Conservation (phyloP, 495 filamentous ascomycete species). For the Aspergillus biplanus region DNA sequence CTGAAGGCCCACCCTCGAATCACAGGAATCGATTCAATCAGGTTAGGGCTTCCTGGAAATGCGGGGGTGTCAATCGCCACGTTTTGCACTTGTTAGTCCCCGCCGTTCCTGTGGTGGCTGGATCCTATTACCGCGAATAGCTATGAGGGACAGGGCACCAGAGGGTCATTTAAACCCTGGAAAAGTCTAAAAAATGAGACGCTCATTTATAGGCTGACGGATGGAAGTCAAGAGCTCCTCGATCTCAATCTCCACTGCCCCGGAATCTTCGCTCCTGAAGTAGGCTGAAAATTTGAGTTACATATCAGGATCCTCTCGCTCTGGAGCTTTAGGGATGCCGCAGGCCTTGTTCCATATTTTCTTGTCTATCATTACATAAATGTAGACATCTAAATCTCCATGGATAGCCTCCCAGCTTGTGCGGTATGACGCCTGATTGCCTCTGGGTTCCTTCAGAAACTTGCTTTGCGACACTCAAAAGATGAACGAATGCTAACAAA, state of each 20-base stretch:
- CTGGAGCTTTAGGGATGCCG: background rate
- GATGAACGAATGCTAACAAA: background rate
- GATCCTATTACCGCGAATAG: background rate
- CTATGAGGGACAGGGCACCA: background rate
- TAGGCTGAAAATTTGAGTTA: background rate
- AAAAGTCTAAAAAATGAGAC: too few species aligned
- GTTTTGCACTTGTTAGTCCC: background rate
- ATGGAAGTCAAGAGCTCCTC: too few species aligned
- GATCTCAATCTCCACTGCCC: too few species aligned
- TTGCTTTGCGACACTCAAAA: background rate
- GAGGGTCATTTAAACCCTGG: background rate
- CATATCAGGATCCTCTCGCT: background rate
- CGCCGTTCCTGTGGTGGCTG: background rate
- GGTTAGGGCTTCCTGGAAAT: background rate
- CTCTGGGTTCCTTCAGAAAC: background rate
- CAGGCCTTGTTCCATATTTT: background rate
- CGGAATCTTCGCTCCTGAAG: too few species aligned
- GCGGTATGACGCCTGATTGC: background rate
- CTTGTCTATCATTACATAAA: background rate
- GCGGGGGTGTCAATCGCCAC: background rate
- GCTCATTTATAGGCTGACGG: too few species aligned
- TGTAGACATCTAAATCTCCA: background rate
- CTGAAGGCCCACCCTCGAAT: background rate
- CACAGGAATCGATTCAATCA: background rate
- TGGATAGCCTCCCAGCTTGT: conserved; percentile 1